Evolutionary conservation across 306 rosid species (phyloP).

Genomic region (Cicer pinnatifidum): DNA sequence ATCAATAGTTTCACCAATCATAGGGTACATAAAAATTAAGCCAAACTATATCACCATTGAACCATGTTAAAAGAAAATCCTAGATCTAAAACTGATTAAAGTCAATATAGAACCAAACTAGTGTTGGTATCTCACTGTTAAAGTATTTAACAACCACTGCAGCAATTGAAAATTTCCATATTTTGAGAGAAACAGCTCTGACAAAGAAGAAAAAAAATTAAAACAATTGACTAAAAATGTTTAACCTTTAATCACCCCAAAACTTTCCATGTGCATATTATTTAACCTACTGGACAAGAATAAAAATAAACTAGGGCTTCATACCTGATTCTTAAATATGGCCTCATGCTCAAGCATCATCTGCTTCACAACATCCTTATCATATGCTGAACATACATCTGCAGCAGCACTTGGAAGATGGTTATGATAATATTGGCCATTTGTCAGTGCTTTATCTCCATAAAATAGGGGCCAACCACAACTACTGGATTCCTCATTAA

Average conservation of each 20-base stretch:
- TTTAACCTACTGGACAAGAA: neutral
- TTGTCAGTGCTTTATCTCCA: constrained; percentile 64
- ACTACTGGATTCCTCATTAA: constrained; percentile 90
- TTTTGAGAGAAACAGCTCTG: constrained; percentile 26
- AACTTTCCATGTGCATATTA: constrained; percentile 14
- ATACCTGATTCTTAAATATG: constrained; percentile 84
- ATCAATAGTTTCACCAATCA: constrained; percentile 38
- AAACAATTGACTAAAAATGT: constrained; percentile 1
- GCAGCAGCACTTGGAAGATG: constrained; percentile 55
- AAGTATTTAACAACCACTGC: constrained; percentile 33
- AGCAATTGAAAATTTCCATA: constrained; percentile 22
- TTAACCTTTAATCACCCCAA: constrained; percentile 14
- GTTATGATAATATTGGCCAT: constrained; percentile 67
- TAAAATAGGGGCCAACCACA: constrained; percentile 80
- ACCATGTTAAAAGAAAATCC: constrained; percentile 20
- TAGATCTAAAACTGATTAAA: constrained; percentile 20
- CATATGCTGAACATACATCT: constrained; percentile 60
- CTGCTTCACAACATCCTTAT: constrained; percentile 72
- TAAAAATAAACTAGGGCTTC: constrained; percentile 7
- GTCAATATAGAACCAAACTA: constrained; percentile 20
- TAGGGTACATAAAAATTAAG: constrained; percentile 39
- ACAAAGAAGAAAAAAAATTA: constrained; percentile 25
- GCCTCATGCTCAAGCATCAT: constrained; percentile 90
- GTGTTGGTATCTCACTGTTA: constrained; percentile 21
- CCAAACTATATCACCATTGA: constrained; percentile 31